phyloP scores from a whole-genome alignment of 768 basidiomycete genomes.

The Infundibulicybe gibba region DNA sequence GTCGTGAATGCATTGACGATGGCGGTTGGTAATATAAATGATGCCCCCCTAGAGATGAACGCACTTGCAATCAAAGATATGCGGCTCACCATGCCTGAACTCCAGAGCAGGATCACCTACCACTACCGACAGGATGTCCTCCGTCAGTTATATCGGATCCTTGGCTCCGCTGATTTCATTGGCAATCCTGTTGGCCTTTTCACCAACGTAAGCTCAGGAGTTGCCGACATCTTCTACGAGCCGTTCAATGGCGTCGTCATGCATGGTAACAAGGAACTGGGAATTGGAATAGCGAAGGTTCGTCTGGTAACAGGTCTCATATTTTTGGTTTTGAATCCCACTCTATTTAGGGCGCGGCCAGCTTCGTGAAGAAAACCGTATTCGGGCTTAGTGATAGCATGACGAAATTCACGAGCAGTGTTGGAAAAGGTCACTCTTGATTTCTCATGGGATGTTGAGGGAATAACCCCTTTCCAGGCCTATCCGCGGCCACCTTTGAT shows the following conservation, averaged over 20 bases:
- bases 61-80: constrained; percentile 93
- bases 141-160: constrained; percentile 90
- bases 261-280: constrained; percentile 93
- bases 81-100: constrained; percentile 79
- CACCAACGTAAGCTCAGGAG: constrained; percentile 96
- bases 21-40: constrained; percentile 96
- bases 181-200: constrained; percentile 96
- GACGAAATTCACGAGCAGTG: constrained; percentile 97
- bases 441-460: not conserved
- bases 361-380: constrained; percentile 98
- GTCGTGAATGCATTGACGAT: constrained; percentile 94
- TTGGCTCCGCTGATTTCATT: constrained; percentile 98
- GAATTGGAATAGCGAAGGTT: constrained; percentile 92
- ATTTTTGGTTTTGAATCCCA: not conserved
- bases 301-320: not conserved
- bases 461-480: constrained; percentile 40
- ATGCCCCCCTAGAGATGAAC: constrained; percentile 92
- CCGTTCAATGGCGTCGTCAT: constrained; percentile 96
- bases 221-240: constrained; percentile 98
- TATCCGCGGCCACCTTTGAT: constrained; percentile 97
- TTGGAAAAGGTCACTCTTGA: constrained; percentile 76
- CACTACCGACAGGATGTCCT: constrained; percentile 94
- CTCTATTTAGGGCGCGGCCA: constrained; percentile 80
- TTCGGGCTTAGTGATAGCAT: constrained; percentile 95
- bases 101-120: constrained; percentile 80